Percentiles rank a stretch among this genome's conserved stretches.
phyloP scores from a whole-genome alignment of 139 green algal genomes.

The Chlorella sp. region DNA sequence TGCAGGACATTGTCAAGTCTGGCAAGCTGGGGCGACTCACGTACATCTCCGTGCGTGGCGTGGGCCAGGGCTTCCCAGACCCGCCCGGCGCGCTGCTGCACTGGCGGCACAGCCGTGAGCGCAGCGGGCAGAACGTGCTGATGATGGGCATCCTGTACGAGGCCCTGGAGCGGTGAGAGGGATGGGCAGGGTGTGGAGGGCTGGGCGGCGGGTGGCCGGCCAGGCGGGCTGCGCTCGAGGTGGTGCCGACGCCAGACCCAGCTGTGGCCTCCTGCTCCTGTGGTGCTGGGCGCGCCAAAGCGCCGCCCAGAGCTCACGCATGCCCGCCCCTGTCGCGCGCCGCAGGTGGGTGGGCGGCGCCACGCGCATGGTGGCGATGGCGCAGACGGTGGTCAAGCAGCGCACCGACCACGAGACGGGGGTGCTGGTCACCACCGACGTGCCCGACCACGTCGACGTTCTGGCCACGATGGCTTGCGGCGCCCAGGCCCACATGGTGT shows the following conservation, averaged over 20 bases:
- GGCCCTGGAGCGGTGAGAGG: slow-evolving; percentile 28
- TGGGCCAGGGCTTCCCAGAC: slow-evolving; percentile 12
- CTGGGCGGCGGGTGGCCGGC: no score
- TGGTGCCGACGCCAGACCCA: no score
- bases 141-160: slow-evolving; percentile 45
- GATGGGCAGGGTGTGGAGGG: no score
- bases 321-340: no score
- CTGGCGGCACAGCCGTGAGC: slow-evolving; percentile 15
- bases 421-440: not conserved
- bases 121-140: slow-evolving; percentile 32
- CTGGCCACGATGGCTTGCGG: slow-evolving; percentile 34
- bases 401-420: not conserved
- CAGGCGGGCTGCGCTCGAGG: no score
- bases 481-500: slow-evolving; percentile 41
- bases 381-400: slow-evolving; percentile 20
- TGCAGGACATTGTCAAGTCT: not conserved
- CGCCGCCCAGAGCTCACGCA: no score
- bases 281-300: no score
- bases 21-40: not conserved
- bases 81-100: slow-evolving; percentile 1
- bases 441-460: slow-evolving; percentile 45
- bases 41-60: slow-evolving; percentile 24
- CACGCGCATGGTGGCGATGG: slow-evolving; percentile 19
- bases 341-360: slow-evolving; percentile 42
- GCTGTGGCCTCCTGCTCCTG: no score